phyloP scores from a whole-genome alignment of 331 rosid species.

The Spiraea crenata region DNA sequence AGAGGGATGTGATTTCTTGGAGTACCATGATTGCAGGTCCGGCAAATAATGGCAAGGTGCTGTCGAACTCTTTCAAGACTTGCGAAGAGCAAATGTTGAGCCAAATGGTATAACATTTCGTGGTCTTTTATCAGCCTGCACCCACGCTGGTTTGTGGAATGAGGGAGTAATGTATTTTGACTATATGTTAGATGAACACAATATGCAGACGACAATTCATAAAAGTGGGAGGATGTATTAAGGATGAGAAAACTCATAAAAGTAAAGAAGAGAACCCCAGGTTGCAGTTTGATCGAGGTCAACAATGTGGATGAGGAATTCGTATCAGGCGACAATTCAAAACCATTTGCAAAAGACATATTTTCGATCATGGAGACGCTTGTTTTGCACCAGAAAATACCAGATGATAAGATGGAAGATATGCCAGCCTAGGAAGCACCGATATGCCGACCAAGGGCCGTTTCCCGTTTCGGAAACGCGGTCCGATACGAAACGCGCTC shows the following conservation, averaged over 20 bases:
- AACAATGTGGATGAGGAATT: slow-evolving; percentile 56
- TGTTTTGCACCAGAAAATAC: slow-evolving; percentile 31
- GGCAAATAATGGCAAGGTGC: slow-evolving; percentile 72
- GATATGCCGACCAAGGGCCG: background rate
- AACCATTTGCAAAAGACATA: slow-evolving; percentile 50
- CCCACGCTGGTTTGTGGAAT: slow-evolving; percentile 66
- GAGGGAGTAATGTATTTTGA: slow-evolving; percentile 55
- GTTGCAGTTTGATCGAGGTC: slow-evolving; percentile 63
- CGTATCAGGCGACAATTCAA: slow-evolving; percentile 48
- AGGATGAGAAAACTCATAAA: slow-evolving; percentile 56
- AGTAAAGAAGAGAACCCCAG: slow-evolving; percentile 62
- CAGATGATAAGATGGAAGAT: slow-evolving; percentile 31
- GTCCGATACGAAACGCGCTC: too few species aligned
- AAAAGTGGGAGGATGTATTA: slow-evolving; percentile 68
- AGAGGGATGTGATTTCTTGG: slow-evolving; percentile 77
- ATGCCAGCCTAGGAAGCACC: slow-evolving; percentile 27
- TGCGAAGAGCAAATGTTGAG: slow-evolving; percentile 37
- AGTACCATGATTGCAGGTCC: slow-evolving; percentile 66
- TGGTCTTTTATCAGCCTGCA: slow-evolving; percentile 64
- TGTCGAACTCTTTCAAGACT: slow-evolving; percentile 47
- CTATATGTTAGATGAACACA: slow-evolving; percentile 40
- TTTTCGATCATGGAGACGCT: slow-evolving; percentile 45
- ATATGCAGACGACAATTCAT: slow-evolving; percentile 50
- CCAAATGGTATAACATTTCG: slow-evolving; percentile 73
- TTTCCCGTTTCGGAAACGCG: too few species aligned